A percentile compares a stretch with the other conserved stretches of the same genome.
Conservation (phyloP, 2,329 filamentous ascomycete genomes). For the Trichoderma arundinaceum region DNA sequence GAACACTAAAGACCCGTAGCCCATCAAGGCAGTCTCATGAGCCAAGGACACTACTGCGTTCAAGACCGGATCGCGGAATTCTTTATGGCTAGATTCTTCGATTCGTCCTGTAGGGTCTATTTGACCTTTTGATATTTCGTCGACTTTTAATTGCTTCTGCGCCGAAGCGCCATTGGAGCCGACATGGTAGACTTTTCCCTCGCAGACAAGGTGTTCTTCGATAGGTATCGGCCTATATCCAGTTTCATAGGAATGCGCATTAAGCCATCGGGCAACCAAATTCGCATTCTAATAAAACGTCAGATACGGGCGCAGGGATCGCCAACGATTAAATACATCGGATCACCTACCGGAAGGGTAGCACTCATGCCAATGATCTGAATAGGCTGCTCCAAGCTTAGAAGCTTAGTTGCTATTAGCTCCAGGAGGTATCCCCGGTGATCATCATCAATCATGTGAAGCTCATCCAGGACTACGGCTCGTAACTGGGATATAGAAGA, state of each 20-base stretch:
- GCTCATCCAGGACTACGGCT: slow-evolving; percentile 74
- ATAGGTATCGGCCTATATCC: slow-evolving; percentile 77
- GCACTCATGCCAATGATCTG: slow-evolving; percentile 83
- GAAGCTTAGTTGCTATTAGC: slow-evolving; percentile 73
- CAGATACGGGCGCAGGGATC: not conserved
- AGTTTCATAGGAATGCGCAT: slow-evolving; percentile 73
- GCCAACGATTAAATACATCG: not conserved
- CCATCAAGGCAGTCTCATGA: slow-evolving; percentile 69
- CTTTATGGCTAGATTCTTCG: slow-evolving; percentile 61
- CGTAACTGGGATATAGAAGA: slow-evolving; percentile 67
- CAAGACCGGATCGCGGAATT: slow-evolving; percentile 67
- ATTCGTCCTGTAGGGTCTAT: slow-evolving; percentile 56
- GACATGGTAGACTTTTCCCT: slow-evolving; percentile 69
- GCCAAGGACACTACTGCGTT: slow-evolving; percentile 75
- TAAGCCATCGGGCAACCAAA: slow-evolving; percentile 71
- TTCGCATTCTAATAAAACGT: slow-evolving; percentile 64
- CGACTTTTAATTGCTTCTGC: slow-evolving; percentile 57
- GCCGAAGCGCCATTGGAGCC: slow-evolving; percentile 61
- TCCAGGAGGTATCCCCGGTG: slow-evolving; percentile 77
- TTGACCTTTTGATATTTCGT: slow-evolving; percentile 44
- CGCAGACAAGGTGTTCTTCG: slow-evolving; percentile 74
- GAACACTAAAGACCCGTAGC: slow-evolving; percentile 75
- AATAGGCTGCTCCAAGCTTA: slow-evolving; percentile 69
- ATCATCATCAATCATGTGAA: slow-evolving; percentile 83
- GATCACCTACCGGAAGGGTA: slow-evolving; percentile 66